A percentile compares a stretch with the other conserved stretches of the same genome.
Conservation (phyloP, 2,329 filamentous ascomycete genomes). For the Herpomyces periplanetae region DNA sequence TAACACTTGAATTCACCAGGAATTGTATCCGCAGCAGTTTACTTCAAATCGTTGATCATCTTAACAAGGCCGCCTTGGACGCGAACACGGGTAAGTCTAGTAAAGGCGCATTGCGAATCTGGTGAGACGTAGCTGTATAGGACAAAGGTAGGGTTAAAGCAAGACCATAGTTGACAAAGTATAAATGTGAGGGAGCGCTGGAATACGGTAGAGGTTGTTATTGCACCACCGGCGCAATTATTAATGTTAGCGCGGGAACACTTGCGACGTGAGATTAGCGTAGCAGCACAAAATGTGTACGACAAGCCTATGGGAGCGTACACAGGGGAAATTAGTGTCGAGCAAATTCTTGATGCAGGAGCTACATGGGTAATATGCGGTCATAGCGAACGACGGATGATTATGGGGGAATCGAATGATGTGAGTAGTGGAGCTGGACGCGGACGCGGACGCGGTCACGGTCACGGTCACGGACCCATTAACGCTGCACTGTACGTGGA, state of each 20-base stretch:
- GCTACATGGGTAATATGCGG: slow-evolving; percentile 72
- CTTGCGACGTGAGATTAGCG: slow-evolving; percentile 32
- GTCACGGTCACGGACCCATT: neutral
- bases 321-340: slow-evolving; percentile 77
- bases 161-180: neutral
- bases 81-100: slow-evolving; percentile 21
- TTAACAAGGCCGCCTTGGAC: slow-evolving; percentile 54
- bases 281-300: slow-evolving; percentile 85
- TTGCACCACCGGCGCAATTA: slow-evolving; percentile 65
- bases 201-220: slow-evolving; percentile 35
- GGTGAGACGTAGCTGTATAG: neutral
- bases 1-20: slow-evolving; percentile 20
- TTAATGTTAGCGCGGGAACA: slow-evolving; percentile 48
- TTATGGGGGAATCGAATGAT: slow-evolving; percentile 49
- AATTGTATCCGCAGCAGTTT: slow-evolving; percentile 71
- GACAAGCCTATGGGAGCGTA: slow-evolving; percentile 88
- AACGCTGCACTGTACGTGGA: slow-evolving; percentile 1
- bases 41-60: slow-evolving; percentile 52
- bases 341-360: slow-evolving; percentile 54
- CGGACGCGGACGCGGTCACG: neutral
- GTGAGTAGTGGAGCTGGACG: slow-evolving; percentile 6
- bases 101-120: neutral
- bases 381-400: slow-evolving; percentile 71
- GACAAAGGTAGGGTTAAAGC: neutral
- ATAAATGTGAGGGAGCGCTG: slow-evolving; percentile 4